Evolutionary conservation across 2,329 filamentous ascomycete genomes (phyloP).

Genomic region (Diaporthe vaccinii): DNA sequence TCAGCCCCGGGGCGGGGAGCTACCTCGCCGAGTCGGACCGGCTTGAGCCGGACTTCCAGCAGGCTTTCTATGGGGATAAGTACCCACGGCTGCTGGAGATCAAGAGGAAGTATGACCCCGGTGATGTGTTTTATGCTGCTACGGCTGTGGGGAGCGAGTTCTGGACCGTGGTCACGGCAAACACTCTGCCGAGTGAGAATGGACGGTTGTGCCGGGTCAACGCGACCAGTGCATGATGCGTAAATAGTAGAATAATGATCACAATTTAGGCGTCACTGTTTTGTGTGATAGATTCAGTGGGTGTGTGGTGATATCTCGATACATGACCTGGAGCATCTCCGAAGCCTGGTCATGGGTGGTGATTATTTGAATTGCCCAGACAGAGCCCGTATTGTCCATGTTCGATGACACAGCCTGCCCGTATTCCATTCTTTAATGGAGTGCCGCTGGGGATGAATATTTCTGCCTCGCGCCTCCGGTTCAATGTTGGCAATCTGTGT

Average conservation of each 20-base stretch:
- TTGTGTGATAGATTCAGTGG: no score
- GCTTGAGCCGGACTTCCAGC: conserved; percentile 47
- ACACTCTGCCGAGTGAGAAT: conserved; percentile 31
- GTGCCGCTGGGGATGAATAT: no score
- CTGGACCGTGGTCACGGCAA: conserved; percentile 46
- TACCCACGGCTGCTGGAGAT: conserved; percentile 48
- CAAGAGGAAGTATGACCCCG: conserved; percentile 56
- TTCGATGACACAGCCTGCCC: no score
- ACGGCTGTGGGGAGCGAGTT: conserved; percentile 47
- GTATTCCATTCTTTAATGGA: no score
- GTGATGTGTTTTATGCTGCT: conserved; percentile 52
- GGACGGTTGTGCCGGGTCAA: conserved; percentile 27
- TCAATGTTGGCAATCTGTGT: no score
- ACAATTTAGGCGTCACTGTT: background rate
- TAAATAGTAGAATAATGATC: background rate
- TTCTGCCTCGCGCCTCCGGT: no score
- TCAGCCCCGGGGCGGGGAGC: conserved; percentile 47
- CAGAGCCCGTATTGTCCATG: no score
- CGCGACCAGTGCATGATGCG: background rate
- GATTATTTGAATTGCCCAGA: no score
- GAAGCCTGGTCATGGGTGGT: no score
- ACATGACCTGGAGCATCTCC: fast-evolving
- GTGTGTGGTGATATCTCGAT: background rate
- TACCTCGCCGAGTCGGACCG: conserved; percentile 57
- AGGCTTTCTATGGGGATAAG: conserved; percentile 50